A percentile compares a stretch with the other conserved stretches of the same genome.
These are phyloP conservation scores for Achaetomium macrosporum DNA, from an alignment of 2,329 filamentous ascomycete species.

Conservation along the genomic window DNA sequence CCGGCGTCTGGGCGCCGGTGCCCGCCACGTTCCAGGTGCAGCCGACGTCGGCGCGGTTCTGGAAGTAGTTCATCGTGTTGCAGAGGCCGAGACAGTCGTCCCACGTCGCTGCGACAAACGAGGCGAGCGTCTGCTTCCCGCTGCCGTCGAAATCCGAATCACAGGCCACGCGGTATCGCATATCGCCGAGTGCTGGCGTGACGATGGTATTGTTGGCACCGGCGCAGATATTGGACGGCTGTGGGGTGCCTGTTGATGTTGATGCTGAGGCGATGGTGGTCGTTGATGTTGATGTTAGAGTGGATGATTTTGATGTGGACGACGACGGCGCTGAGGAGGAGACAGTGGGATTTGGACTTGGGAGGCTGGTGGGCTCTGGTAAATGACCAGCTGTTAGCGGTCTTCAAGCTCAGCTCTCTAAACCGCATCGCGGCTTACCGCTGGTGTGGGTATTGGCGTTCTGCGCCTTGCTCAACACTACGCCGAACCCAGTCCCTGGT, in stretches of 20 bases:
- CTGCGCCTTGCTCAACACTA: neutral
- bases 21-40: conserved; percentile 3
- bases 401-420: neutral
- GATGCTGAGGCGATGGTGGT: neutral
- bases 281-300: neutral
- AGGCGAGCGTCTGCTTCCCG: neutral
- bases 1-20: conserved; percentile 1
- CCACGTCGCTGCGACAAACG: neutral
- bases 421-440: neutral
- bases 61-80: conserved; percentile 9
- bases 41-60: neutral
- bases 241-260: neutral
- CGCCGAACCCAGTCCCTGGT: neutral
- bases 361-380: neutral
- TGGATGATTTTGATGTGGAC: neutral
- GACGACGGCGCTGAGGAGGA: neutral
- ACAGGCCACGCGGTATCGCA: neutral
- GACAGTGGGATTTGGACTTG: neutral
- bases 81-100: neutral
- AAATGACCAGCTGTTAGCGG: neutral
- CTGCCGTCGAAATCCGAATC: neutral
- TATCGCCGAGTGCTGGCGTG: neutral
- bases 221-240: conserved; percentile 1
- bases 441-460: neutral
- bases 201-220: neutral